These are phyloP conservation scores for Vigna angularis DNA, from an alignment of 306 rosid species.

Conservation along the genomic window DNA sequence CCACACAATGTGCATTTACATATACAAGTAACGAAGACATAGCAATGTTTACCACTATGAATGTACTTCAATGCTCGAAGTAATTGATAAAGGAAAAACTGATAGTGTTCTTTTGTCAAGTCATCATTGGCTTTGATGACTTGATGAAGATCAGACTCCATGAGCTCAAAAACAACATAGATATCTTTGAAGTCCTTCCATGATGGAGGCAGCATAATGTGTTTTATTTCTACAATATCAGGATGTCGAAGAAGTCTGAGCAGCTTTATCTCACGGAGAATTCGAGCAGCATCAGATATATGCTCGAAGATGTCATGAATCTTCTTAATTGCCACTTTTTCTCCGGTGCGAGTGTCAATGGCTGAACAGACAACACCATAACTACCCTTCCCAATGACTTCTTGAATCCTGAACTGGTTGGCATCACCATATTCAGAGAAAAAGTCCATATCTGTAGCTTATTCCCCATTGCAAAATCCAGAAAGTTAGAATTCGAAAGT, in stretches of 20 bases:
- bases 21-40: background rate
- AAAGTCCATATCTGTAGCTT: slow-evolving; percentile 79
- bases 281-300: slow-evolving; percentile 95
- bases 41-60: slow-evolving; percentile 75
- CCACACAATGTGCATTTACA: slow-evolving; percentile 14
- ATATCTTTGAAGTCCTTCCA: slow-evolving; percentile 93
- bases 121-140: slow-evolving; percentile 97
- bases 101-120: slow-evolving; percentile 91
- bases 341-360: slow-evolving; percentile 80
- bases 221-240: slow-evolving; percentile 95
- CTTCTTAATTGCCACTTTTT: slow-evolving; percentile 95
- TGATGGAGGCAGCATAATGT: slow-evolving; percentile 95
- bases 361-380: slow-evolving; percentile 99
- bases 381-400: slow-evolving; percentile 97
- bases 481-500: slow-evolving; percentile 17
- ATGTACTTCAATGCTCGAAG: slow-evolving; percentile 95
- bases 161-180: slow-evolving; percentile 95
- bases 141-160: slow-evolving; percentile 99
- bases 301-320: slow-evolving; percentile 96
- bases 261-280: slow-evolving; percentile 98
- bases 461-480: slow-evolving; percentile 28
- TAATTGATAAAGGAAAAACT: slow-evolving; percentile 92
- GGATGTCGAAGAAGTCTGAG: slow-evolving; percentile 97
- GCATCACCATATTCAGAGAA: slow-evolving; percentile 99
- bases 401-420: slow-evolving; percentile 91